Evolutionary conservation across 2,329 filamentous ascomycete genomes (phyloP).

Genomic region (Sclerotinia subarctica): DNA sequence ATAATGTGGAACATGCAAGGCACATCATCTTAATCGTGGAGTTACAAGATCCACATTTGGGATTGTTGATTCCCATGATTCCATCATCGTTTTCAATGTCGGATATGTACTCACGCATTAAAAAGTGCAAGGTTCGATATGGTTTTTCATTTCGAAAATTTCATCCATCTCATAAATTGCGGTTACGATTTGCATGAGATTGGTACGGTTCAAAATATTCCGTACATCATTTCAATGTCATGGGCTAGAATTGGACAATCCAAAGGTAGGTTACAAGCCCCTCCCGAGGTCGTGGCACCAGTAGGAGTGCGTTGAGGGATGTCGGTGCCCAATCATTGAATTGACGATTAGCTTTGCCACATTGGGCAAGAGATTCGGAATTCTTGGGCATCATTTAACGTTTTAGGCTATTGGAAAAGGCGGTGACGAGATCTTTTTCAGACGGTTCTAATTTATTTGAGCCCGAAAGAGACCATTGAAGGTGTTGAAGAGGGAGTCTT

Average conservation of each 20-base stretch:
- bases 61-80: slow-evolving; percentile 6
- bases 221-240: slow-evolving; percentile 1
- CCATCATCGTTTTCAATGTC: neutral
- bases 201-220: neutral
- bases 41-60: slow-evolving; percentile 23
- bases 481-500: neutral
- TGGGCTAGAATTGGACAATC: slow-evolving; percentile 17
- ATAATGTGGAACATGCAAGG: slow-evolving; percentile 23
- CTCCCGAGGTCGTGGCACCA: slow-evolving; percentile 27
- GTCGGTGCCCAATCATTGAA: slow-evolving; percentile 24
- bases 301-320: slow-evolving; percentile 21
- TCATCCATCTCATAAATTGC: slow-evolving; percentile 11
- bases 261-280: slow-evolving; percentile 14
- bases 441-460: slow-evolving; percentile 11
- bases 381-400: slow-evolving; percentile 21
- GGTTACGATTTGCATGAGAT: slow-evolving; percentile 17
- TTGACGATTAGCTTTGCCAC: slow-evolving; percentile 22
- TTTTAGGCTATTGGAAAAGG: slow-evolving; percentile 20
- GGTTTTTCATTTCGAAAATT: slow-evolving; percentile 9
- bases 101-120: neutral
- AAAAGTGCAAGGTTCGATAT: slow-evolving; percentile 16
- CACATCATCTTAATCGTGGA: slow-evolving; percentile 25
- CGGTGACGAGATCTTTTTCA: slow-evolving; percentile 14
- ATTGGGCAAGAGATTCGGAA: slow-evolving; percentile 22
- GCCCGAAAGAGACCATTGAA: slow-evolving; percentile 9